phyloP scores from a whole-genome alignment of 2,329 filamentous ascomycete species.

The Botrytis fabae region DNA sequence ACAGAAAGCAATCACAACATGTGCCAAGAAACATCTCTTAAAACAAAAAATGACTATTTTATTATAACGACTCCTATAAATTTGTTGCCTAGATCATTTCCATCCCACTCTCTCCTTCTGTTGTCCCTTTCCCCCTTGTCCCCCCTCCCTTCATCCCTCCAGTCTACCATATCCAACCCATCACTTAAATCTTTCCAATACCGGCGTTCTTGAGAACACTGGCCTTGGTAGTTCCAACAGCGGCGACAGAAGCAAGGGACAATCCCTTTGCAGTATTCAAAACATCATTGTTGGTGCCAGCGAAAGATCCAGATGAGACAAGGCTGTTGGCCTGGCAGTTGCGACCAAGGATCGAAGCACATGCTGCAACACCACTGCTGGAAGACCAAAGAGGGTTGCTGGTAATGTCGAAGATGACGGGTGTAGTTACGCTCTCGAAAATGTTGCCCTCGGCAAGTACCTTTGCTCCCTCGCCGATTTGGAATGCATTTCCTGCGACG shows the following conservation, averaged over 20 bases:
- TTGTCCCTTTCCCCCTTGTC: no score
- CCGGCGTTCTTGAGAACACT: background rate
- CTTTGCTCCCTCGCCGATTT: background rate
- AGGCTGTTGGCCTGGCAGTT: background rate
- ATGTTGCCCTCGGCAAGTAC: slow-evolving; percentile 6
- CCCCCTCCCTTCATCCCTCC: background rate
- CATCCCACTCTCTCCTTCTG: background rate
- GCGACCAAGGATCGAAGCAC: background rate
- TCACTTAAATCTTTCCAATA: background rate
- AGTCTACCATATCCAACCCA: background rate
- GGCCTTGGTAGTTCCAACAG: background rate
- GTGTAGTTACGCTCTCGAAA: background rate
- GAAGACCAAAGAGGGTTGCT: background rate
- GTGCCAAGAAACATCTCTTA: no score
- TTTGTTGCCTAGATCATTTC: background rate
- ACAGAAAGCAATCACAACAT: no score
- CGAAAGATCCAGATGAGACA: background rate
- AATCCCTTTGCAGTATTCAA: background rate
- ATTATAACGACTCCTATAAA: background rate
- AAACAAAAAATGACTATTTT: background rate
- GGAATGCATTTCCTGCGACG: background rate
- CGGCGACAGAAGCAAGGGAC: background rate
- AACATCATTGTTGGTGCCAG: background rate
- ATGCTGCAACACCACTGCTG: background rate
- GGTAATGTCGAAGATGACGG: background rate